phyloP scores from a whole-genome alignment of 495 filamentous ascomycete species.

The Talaromyces liani region DNA sequence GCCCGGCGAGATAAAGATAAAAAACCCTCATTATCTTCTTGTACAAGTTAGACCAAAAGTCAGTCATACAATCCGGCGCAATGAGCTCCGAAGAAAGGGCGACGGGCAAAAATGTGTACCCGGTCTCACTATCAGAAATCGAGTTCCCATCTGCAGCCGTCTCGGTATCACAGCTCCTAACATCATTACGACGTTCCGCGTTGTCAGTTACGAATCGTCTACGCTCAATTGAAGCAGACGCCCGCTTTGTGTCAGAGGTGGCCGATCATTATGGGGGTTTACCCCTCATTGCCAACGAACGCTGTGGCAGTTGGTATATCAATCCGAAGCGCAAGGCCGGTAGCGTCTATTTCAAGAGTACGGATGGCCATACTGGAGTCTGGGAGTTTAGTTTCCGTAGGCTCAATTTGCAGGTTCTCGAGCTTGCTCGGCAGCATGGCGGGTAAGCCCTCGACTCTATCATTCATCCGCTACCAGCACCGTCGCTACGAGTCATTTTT shows the following conservation, averaged over 20 bases:
- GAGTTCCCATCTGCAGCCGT: conserved; percentile 39
- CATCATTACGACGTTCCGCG: conserved; percentile 62
- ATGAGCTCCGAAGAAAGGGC: conserved; percentile 6
- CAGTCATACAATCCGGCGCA: conserved; percentile 5
- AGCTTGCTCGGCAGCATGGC: conserved; percentile 49
- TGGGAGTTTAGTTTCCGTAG: conserved; percentile 83
- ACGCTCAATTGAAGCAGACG: conserved; percentile 60
- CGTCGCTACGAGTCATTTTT: not conserved
- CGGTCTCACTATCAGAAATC: conserved; percentile 31
- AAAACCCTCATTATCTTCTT: not conserved
- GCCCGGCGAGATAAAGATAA: not conserved
- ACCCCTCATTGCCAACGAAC: conserved; percentile 88
- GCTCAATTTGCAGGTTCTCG: conserved; percentile 73
- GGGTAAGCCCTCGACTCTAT: conserved; percentile 44
- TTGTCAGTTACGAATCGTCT: conserved; percentile 76
- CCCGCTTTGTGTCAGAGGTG: conserved; percentile 55
- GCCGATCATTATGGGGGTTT: conserved; percentile 41
- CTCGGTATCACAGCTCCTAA: conserved; percentile 38
- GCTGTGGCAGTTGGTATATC: conserved; percentile 96
- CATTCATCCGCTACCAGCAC: not conserved
- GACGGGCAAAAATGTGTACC: conserved; percentile 15
- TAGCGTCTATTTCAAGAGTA: conserved; percentile 94
- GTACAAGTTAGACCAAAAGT: not conserved
- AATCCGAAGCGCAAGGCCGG: conserved; percentile 54
- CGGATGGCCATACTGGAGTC: conserved; percentile 83